These are phyloP conservation scores for Arachnomyces sp. DNA, from an alignment of 2,329 filamentous ascomycete genomes.

Conservation along the genomic window DNA sequence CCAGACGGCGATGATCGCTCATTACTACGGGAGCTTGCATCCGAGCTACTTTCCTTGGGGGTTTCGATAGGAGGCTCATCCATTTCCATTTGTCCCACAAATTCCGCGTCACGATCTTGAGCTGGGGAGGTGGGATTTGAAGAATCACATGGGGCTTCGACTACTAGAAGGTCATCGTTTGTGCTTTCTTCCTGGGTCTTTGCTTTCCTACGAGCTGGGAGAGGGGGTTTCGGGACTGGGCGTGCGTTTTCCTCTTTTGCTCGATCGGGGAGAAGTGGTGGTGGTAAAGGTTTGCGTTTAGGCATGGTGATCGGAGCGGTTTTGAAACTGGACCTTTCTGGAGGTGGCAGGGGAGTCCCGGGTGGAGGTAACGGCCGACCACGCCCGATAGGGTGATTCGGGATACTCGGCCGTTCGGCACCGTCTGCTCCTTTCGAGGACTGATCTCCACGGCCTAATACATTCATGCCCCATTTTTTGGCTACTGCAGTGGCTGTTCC, in stretches of 20 bases:
- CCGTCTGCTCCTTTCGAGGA: conserved; percentile 33
- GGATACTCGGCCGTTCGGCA: conserved; percentile 36
- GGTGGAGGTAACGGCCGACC: conserved; percentile 76
- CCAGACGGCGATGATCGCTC: conserved; percentile 5
- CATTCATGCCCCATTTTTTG: conserved; percentile 53
- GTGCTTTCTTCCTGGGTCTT: conserved; percentile 28
- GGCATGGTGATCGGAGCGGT: conserved; percentile 52
- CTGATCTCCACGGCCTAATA: conserved; percentile 37
- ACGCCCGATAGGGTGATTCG: conserved; percentile 67
- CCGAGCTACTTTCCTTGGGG: too few species aligned
- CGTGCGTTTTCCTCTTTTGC: conserved; percentile 27
- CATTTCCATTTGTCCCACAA: not conserved
- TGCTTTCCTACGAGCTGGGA: conserved; percentile 43
- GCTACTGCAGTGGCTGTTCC: conserved; percentile 49
- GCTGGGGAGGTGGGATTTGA: conserved; percentile 26
- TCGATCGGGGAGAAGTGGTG: conserved; percentile 31
- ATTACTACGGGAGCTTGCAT: too few species aligned
- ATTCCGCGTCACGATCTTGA: not conserved
- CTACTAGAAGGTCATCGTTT: conserved; percentile 53
- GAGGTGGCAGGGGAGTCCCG: conserved; percentile 67
- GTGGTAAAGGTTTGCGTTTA: conserved; percentile 57
- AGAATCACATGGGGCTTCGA: conserved; percentile 58
- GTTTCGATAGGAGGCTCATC: not conserved
- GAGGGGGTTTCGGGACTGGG: conserved; percentile 37
- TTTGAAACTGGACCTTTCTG: conserved; percentile 51